These are phyloP conservation scores for Maudiozyma pseudohumilis DNA, from an alignment of 805 yeast genomes.

Conservation along the genomic window DNA sequence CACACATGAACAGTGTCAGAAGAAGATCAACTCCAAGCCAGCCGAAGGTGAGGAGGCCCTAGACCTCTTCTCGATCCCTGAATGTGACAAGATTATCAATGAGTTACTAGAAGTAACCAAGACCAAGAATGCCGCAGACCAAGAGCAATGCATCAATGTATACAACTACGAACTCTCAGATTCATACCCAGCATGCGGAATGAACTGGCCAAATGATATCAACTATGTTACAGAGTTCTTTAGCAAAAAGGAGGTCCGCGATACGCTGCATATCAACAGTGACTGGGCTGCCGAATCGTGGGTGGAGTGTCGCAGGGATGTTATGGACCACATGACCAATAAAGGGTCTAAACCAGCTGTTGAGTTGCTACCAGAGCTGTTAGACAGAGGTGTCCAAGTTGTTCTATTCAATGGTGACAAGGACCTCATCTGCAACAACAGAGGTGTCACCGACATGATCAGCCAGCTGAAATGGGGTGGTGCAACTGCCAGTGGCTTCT, in stretches of 20 bases:
- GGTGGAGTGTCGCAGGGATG: slow-evolving; percentile 69
- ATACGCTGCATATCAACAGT: slow-evolving; percentile 40
- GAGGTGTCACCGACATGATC: slow-evolving; percentile 64
- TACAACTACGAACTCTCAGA: slow-evolving; percentile 70
- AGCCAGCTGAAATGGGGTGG: slow-evolving; percentile 58
- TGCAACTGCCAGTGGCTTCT: slow-evolving; percentile 25
- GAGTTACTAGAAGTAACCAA: slow-evolving; percentile 18
- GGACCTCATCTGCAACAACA: slow-evolving; percentile 79
- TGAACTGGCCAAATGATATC: slow-evolving; percentile 80
- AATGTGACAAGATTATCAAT: slow-evolving; percentile 38
- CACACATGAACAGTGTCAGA: slow-evolving; percentile 54
- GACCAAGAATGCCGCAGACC: slow-evolving; percentile 19
- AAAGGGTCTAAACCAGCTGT: slow-evolving; percentile 49
- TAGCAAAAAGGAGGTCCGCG: slow-evolving; percentile 37
- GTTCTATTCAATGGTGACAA: slow-evolving; percentile 78
- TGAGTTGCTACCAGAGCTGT: slow-evolving; percentile 53
- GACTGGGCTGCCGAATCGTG: slow-evolving; percentile 36
- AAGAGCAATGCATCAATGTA: slow-evolving; percentile 58
- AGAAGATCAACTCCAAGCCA: slow-evolving; percentile 31
- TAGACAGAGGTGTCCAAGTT: slow-evolving; percentile 47
- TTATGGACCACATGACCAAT: slow-evolving; percentile 43
- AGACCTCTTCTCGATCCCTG: slow-evolving; percentile 28
- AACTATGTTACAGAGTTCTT: slow-evolving; percentile 45
- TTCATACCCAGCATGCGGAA: slow-evolving; percentile 77
- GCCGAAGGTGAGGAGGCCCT: slow-evolving; percentile 5